Evolutionary conservation across 2,329 filamentous ascomycete species (phyloP).

Genomic region (Scedosporium aurantiacum): DNA sequence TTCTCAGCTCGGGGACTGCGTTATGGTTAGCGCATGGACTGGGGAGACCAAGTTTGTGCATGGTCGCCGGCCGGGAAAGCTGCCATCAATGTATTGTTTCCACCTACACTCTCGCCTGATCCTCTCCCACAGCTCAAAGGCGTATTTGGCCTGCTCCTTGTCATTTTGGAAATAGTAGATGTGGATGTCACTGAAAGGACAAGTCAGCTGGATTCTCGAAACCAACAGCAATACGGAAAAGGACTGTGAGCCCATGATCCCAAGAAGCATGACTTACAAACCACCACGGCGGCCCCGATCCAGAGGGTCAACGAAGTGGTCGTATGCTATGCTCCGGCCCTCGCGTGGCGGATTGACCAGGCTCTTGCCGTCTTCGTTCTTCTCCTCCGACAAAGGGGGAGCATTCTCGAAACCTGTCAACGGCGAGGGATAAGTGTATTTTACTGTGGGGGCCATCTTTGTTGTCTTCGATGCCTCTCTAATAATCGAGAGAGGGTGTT

Average conservation of each 20-base stretch:
- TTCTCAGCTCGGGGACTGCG: conserved; percentile 69
- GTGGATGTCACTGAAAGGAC: conserved; percentile 56
- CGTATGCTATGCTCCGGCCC: conserved; percentile 56
- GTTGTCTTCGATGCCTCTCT: too few species aligned
- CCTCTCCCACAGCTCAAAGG: conserved; percentile 62
- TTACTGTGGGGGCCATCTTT: conserved; percentile 27
- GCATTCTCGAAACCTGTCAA: conserved; percentile 45
- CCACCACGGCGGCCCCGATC: conserved; percentile 55
- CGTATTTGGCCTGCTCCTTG: conserved; percentile 52
- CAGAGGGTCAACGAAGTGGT: conserved; percentile 56
- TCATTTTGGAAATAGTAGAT: conserved; percentile 69
- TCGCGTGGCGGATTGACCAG: conserved; percentile 54
- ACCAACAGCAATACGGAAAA: background rate
- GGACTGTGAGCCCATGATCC: background rate
- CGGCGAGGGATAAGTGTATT: conserved; percentile 43
- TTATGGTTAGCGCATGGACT: background rate
- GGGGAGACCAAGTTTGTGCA: background rate
- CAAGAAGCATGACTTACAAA: conserved; percentile 44
- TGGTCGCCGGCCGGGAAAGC: background rate
- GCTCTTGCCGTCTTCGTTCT: conserved; percentile 65
- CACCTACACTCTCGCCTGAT: conserved; percentile 66
- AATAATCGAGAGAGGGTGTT: too few species aligned
- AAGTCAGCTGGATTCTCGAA: background rate
- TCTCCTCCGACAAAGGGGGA: conserved; percentile 46
- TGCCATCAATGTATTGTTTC: background rate